phyloP scores from a whole-genome alignment of 257 asterid species.

The Nicotiana tabacum region DNA sequence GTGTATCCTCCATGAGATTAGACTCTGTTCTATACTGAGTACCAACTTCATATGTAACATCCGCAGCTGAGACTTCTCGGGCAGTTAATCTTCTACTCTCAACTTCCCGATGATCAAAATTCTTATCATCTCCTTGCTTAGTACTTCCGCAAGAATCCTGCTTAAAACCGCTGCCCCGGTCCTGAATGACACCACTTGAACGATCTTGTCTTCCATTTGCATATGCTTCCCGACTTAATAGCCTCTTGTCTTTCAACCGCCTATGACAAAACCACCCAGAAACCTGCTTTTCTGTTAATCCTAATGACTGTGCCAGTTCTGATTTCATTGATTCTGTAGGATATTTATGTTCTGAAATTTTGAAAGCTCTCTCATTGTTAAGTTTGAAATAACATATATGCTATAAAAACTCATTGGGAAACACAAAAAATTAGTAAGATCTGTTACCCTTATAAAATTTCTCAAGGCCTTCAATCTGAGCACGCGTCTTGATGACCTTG shows the following conservation, averaged over 20 bases:
- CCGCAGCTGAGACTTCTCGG: constrained; percentile 51
- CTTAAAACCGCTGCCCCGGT: constrained; percentile 72
- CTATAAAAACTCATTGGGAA: background rate
- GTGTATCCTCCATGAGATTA: constrained; percentile 43
- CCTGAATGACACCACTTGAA: constrained; percentile 72
- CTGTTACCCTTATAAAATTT: constrained; percentile 52
- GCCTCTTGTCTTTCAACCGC: constrained; percentile 79
- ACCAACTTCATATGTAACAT: constrained; percentile 40
- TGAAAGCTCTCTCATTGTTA: constrained; percentile 6
- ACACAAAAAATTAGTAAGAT: constrained; percentile 13
- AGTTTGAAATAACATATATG: background rate
- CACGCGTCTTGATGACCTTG: constrained; percentile 43
- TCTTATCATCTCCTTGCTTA: constrained; percentile 53
- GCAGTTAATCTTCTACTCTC: constrained; percentile 57
- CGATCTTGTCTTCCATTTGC: constrained; percentile 55
- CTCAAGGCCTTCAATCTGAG: constrained; percentile 68
- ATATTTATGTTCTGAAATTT: constrained; percentile 71
- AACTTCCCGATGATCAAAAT: constrained; percentile 61
- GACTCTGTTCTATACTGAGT: constrained; percentile 35
- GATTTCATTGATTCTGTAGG: constrained; percentile 71
- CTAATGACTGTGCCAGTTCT: constrained; percentile 64
- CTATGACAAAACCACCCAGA: constrained; percentile 99
- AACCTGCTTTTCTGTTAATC: constrained; percentile 91
- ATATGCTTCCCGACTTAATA: constrained; percentile 35
- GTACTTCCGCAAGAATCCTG: constrained; percentile 99